phyloP scores from a whole-genome alignment of 305 asterid genomes.

The Fraxinus paxiana region DNA sequence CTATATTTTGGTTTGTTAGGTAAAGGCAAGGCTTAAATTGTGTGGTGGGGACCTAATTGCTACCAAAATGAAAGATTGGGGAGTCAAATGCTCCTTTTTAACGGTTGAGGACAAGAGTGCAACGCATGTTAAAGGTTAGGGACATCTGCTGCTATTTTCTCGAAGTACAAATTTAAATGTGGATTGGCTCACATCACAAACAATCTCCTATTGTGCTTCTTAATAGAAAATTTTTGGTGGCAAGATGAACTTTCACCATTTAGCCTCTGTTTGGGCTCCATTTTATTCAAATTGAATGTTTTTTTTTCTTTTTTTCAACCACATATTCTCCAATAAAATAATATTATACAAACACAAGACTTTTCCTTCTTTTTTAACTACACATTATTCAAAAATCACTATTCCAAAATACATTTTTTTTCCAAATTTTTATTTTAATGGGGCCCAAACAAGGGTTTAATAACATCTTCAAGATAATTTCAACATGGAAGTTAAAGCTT shows the following conservation, averaged over 20 bases:
- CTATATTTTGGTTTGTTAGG: background rate
- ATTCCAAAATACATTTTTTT: too few relatives aligned
- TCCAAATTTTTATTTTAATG: too few relatives aligned
- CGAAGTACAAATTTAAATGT: background rate
- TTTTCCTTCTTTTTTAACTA: too few relatives aligned
- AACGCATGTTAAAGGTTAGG: background rate
- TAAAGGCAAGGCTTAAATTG: background rate
- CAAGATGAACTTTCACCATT: background rate
- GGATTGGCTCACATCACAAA: background rate
- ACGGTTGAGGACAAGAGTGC: background rate
- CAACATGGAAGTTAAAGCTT: too few relatives aligned
- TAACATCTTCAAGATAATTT: too few relatives aligned
- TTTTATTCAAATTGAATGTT: too few relatives aligned
- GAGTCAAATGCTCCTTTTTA: background rate
- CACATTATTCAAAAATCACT: too few relatives aligned
- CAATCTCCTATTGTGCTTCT: background rate
- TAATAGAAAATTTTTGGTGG: background rate
- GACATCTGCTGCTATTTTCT: background rate
- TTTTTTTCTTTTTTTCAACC: too few relatives aligned
- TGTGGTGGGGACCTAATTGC: background rate
- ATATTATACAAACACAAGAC: too few relatives aligned
- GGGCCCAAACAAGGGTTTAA: too few relatives aligned
- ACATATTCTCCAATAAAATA: too few relatives aligned
- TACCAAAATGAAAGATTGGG: background rate
- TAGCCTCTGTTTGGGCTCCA: background rate